These are phyloP conservation scores for Knoxia roxburghii DNA, from an alignment of 257 asterid species.

Conservation along the genomic window DNA sequence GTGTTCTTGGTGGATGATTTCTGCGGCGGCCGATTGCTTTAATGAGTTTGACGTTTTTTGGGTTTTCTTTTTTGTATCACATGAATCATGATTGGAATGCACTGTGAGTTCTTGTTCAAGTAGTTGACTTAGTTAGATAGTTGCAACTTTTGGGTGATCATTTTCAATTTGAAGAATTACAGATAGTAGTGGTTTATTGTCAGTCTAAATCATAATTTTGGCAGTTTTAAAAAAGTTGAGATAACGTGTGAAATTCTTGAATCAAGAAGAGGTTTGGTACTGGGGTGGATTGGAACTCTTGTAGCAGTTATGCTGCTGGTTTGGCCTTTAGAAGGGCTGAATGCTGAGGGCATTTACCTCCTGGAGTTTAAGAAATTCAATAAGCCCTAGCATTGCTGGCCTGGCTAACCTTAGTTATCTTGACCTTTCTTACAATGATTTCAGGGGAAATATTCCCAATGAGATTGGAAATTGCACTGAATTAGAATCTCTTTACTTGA, in stretches of 20 bases:
- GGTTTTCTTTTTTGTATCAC: conserved; percentile 12
- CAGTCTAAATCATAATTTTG: conserved; percentile 16
- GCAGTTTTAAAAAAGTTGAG: conserved; percentile 21
- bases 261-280: conserved; percentile 30
- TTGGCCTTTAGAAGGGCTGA: conserved; percentile 47
- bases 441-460: conserved; percentile 60
- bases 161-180: conserved; percentile 2
- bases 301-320: conserved; percentile 26
- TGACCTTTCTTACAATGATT: conserved; percentile 56
- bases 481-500: conserved; percentile 46
- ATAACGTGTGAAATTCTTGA: conserved; percentile 42
- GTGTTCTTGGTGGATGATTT: conserved; percentile 9
- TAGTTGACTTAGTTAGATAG: conserved; percentile 23
- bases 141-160: conserved; percentile 15
- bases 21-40: conserved; percentile 27
- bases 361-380: conserved; percentile 54
- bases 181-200: conserved; percentile 11
- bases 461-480: conserved; percentile 56
- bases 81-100: conserved; percentile 18
- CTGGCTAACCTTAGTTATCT: conserved; percentile 45
- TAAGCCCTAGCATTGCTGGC: conserved; percentile 51
- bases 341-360: conserved; percentile 56
- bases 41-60: conserved; percentile 16
- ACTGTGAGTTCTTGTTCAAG: conserved; percentile 22
- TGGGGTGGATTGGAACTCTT: conserved; percentile 35